Evolutionary conservation across 2,329 filamentous ascomycete genomes (phyloP).

Genomic region (Verticillium longisporum): DNA sequence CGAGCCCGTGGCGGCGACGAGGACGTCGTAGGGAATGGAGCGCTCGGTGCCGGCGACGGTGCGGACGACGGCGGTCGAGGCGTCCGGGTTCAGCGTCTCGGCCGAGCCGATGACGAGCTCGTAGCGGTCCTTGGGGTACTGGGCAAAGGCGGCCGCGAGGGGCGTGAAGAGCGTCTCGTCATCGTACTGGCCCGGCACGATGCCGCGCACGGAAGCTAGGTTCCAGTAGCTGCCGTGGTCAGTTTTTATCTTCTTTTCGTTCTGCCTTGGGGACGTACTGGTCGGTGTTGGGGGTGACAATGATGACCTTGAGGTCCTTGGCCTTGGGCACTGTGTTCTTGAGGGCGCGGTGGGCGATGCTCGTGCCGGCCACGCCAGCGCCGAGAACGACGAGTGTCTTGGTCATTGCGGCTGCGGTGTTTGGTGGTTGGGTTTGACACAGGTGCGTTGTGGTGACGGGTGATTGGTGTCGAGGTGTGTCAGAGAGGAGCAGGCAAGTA

Average conservation of each 20-base stretch:
- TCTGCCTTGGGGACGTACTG: conserved; percentile 3
- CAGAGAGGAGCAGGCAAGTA: no score
- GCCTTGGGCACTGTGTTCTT: conserved; percentile 37
- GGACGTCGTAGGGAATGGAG: conserved; percentile 38
- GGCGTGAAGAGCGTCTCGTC: conserved; percentile 40
- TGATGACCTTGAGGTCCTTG: conserved; percentile 39
- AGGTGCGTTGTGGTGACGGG: no score
- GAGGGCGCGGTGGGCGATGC: conserved; percentile 43
- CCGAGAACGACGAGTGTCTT: conserved; percentile 47
- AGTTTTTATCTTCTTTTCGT: neutral
- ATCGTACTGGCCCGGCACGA: conserved; percentile 39
- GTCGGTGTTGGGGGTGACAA: conserved; percentile 42
- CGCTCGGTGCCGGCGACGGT: conserved; percentile 20
- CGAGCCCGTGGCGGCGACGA: conserved; percentile 47
- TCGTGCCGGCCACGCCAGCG: conserved; percentile 43
- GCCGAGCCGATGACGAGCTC: conserved; percentile 44
- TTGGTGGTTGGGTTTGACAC: no score
- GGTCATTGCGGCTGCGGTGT: conserved; percentile 24
- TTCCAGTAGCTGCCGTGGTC: conserved; percentile 45
- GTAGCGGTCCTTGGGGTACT: conserved; percentile 35
- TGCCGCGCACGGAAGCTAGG: conserved; percentile 45
- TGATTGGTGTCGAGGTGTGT: no score
- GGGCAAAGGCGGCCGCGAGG: conserved; percentile 35
- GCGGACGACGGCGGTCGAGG: conserved; percentile 29
- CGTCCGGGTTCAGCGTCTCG: conserved; percentile 22